Evolutionary conservation across 306 rosid genomes (phyloP).

Genomic region (Psophocarpus tetragonolobus): DNA sequence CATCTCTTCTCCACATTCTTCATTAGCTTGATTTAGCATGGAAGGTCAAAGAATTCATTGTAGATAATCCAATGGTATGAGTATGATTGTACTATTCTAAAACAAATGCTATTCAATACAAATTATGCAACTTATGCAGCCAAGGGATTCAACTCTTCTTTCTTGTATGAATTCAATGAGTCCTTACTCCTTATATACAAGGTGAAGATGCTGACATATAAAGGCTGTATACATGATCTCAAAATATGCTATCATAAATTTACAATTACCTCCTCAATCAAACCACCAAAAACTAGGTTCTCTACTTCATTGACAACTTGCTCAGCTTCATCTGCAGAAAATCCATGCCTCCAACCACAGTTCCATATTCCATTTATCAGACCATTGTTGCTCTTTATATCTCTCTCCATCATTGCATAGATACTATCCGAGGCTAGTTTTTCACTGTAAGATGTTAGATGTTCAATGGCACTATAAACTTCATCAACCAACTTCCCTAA

Average conservation of each 20-base stretch:
- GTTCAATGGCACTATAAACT: constrained; percentile 50
- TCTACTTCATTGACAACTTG: constrained; percentile 66
- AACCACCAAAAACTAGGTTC: constrained; percentile 55
- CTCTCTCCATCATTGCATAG: constrained; percentile 67
- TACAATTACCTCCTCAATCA: constrained; percentile 70
- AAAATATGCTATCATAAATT: constrained; percentile 44
- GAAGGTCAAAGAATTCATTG: background rate
- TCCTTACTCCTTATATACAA: constrained; percentile 32
- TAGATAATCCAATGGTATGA: background rate
- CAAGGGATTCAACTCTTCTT: constrained; percentile 34
- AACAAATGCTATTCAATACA: constrained; percentile 19
- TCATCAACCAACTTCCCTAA: constrained; percentile 63
- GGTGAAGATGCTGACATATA: constrained; percentile 32
- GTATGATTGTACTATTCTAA: background rate
- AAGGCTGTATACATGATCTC: constrained; percentile 26
- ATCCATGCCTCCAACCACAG: constrained; percentile 71
- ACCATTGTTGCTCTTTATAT: constrained; percentile 56
- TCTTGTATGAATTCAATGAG: constrained; percentile 28
- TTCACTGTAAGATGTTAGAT: constrained; percentile 47
- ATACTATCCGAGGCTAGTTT: constrained; percentile 43
- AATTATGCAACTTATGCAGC: constrained; percentile 30
- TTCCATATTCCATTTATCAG: constrained; percentile 74
- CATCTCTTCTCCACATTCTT: background rate
- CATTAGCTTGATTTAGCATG: background rate
- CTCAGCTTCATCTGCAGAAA: constrained; percentile 69